Base-by-base conservation (phyloP, 768 basidiomycete genomes). In the Mycena haematopus region DNA sequence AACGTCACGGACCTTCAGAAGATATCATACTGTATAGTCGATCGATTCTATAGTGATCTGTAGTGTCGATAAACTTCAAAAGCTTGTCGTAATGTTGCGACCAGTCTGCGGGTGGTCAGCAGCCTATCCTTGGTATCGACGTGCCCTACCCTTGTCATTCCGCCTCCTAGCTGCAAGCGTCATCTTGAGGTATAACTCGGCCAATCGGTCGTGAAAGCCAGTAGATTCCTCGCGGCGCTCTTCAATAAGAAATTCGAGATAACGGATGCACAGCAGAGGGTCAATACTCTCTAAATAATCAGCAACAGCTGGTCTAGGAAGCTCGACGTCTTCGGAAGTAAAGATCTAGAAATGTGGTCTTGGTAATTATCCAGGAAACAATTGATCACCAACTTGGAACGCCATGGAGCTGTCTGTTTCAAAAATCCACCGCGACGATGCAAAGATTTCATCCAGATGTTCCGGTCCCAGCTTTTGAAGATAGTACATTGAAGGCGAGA, bases 251-350 rank as follows among this genome's bases (percentile, higher is more conserved):
- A 88, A 93, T 73, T 97, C 96, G 9, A 99, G 81, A 74, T 92
- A 99, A 10, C 86, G 84, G 2, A 85, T 79, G 68, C 91, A 93
- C 19, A 93, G 74, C n/a, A 80, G 76, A 3, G 81, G 85, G 65
- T 90, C 85, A 35, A 95, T 80, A 29, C 77, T 78, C 64, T 94
- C 90, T 24, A 99, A 83, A 73, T 89, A 95, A 60, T 88, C 83
- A 13, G 89, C 87, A 4, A 97, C 93, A 0, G 80, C 81, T 33
- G 83, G 80, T 2, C 88, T 85, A 22, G 97, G 95, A 19, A 99
- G 82, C 61, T 96, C 95, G 8, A 91, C 91, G 60, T 98, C 95
- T 70, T 98, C 96, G 0, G 96, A 95, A 2, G 90, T 94, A 71
- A 99, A 99, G 44, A 99, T 93, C 95, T 97, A 67, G 2, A 13